Evolutionary conservation across 345 rosid genomes (phyloP).

Genomic region (Populus pruinosa): DNA sequence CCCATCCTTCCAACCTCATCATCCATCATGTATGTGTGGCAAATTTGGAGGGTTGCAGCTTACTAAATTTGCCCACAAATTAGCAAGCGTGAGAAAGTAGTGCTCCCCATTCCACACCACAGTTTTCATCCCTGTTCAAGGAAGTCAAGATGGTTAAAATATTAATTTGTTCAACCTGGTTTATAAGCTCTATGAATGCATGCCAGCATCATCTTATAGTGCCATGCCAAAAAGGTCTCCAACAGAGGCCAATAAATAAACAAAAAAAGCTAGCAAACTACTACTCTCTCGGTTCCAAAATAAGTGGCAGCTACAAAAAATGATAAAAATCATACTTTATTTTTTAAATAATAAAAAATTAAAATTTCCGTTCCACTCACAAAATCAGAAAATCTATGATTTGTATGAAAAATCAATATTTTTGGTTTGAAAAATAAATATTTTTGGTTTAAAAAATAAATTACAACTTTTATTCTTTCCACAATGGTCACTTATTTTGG

Average conservation of each 20-base stretch:
- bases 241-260: background rate
- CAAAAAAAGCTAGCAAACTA: background rate
- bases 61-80: constrained; percentile 80
- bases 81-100: constrained; percentile 61
- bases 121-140: constrained; percentile 51
- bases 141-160: background rate
- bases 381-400: background rate
- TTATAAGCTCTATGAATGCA: constrained; percentile 1
- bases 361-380: background rate
- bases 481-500: no score
- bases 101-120: constrained; percentile 59
- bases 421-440: background rate
- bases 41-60: constrained; percentile 54
- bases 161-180: background rate
- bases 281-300: no score
- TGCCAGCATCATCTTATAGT: background rate
- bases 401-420: background rate
- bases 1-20: constrained; percentile 4
- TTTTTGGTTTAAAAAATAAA: background rate
- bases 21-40: constrained; percentile 27
- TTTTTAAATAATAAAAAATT: no score
- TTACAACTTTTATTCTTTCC: no score
- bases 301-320: no score
- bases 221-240: background rate
- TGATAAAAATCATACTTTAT: no score